Evolutionary conservation across 2,329 filamentous ascomycete species (phyloP).

Genomic region (Pseudocercospora macadamiae): DNA sequence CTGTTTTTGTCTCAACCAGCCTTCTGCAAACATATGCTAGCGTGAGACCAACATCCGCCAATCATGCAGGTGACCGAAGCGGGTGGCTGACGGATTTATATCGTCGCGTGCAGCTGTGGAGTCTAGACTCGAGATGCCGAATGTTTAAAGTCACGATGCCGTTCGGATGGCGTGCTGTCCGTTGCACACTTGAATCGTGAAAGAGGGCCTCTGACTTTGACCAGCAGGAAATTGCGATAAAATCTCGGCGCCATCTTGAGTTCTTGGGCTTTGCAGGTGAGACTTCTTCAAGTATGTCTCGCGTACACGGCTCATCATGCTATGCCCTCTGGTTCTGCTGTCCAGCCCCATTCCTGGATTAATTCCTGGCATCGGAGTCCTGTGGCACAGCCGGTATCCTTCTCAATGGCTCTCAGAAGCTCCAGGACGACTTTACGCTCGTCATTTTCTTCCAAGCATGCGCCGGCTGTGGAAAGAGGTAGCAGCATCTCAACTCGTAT

Average conservation of each 20-base stretch:
- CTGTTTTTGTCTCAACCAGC: conserved; percentile 15
- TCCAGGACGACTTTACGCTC: conserved; percentile 61
- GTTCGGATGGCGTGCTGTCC: neutral
- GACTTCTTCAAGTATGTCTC: neutral
- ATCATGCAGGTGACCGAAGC: neutral
- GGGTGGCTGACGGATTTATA: conserved; percentile 8
- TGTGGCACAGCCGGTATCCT: conserved; percentile 65
- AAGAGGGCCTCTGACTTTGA: neutral
- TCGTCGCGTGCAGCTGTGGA: neutral
- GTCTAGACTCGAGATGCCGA: conserved; percentile 2
- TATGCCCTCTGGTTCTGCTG: conserved; percentile 23
- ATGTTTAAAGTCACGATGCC: neutral
- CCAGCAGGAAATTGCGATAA: conserved; percentile 1
- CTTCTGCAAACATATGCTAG: conserved; percentile 13
- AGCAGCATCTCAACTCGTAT: conserved; percentile 62
- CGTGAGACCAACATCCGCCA: neutral
- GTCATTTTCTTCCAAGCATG: conserved; percentile 58
- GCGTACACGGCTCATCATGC: conserved; percentile 9
- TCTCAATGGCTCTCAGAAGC: conserved; percentile 64
- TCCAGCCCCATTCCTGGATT: conserved; percentile 49
- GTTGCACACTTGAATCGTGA: neutral
- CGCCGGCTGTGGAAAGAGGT: conserved; percentile 62
- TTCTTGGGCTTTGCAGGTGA: neutral
- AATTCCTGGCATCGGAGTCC: conserved; percentile 61
- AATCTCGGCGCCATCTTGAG: neutral